These are phyloP conservation scores for Solanum pennellii DNA, from an alignment of 257 asterid species.

Conservation along the genomic window DNA sequence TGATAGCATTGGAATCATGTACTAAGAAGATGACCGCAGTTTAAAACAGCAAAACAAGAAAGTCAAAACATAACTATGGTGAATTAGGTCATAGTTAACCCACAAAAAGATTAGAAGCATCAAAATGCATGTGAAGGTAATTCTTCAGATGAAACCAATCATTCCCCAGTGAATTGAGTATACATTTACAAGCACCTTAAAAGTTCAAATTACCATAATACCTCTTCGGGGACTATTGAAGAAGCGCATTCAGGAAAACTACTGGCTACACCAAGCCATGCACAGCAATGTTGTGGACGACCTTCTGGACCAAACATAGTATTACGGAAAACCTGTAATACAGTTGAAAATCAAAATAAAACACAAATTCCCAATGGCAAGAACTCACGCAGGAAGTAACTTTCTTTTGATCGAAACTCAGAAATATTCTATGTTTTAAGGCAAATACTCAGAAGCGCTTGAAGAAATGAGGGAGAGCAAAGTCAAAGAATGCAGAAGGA, in stretches of 20 bases:
- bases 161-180: background rate
- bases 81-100: background rate
- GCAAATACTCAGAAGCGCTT: background rate
- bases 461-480: background rate
- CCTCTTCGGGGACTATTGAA: constrained; percentile 89
- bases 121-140: background rate
- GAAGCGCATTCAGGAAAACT: constrained; percentile 98
- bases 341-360: constrained; percentile 16
- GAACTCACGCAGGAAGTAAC: background rate
- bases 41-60: background rate
- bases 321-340: constrained; percentile 76
- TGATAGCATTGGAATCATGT: background rate
- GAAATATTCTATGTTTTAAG: background rate
- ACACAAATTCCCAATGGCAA: background rate
- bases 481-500: background rate
- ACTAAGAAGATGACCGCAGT: background rate
- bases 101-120: background rate
- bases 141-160: background rate
- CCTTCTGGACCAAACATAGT: constrained; percentile 99
- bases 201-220: constrained; percentile 9
- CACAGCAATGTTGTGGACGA: constrained; percentile 99
- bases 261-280: constrained; percentile 99
- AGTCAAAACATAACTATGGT: background rate
- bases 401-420: background rate
- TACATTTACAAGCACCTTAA: background rate